Evolutionary conservation across 805 yeast species (phyloP).

Genomic region (Aciculoconidium aculeatum): DNA sequence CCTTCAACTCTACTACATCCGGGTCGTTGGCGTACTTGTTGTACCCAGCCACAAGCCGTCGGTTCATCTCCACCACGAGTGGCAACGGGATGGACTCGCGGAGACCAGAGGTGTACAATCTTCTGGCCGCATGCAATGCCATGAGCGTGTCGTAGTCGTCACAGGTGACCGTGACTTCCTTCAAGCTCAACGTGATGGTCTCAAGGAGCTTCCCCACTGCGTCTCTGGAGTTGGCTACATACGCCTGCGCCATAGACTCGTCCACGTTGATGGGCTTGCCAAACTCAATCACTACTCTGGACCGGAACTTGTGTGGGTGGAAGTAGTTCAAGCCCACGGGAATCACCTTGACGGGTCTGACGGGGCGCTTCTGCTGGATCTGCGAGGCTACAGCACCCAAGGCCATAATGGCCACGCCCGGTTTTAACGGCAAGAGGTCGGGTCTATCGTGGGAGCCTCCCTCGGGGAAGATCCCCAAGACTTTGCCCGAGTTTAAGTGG

Average conservation of each 20-base stretch:
- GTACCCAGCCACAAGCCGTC: constrained; percentile 34
- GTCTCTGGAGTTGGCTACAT: constrained; percentile 20
- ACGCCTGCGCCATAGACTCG: constrained; percentile 20
- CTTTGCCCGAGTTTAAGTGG: constrained; percentile 28
- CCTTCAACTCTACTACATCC: constrained; percentile 26
- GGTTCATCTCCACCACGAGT: constrained; percentile 37
- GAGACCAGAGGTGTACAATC: constrained; percentile 31
- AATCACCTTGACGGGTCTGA: constrained; percentile 22
- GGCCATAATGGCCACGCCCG: constrained; percentile 43
- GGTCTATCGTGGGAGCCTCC: constrained; percentile 42
- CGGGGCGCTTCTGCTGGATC: constrained; percentile 11
- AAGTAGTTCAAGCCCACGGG: constrained; percentile 41
- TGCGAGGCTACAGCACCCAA: constrained; percentile 32
- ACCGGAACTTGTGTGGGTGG: constrained; percentile 36
- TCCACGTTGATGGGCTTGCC: constrained; percentile 36
- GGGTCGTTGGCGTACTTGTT: constrained; percentile 27
- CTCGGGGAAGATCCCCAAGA: constrained; percentile 39
- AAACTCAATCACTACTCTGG: constrained; percentile 37
- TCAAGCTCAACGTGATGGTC: constrained; percentile 25
- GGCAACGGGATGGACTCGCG: constrained; percentile 34
- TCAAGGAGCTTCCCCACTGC: constrained; percentile 25
- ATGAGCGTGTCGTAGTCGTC: constrained; percentile 38
- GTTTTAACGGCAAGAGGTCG: constrained; percentile 36
- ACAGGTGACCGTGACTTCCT: constrained; percentile 37
- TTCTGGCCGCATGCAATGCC: constrained; percentile 38